A percentile compares a stretch with the other conserved stretches of the same genome.
Conservation (phyloP, 1,284 basidiomycete genomes). For the Abortiporus biennis region DNA sequence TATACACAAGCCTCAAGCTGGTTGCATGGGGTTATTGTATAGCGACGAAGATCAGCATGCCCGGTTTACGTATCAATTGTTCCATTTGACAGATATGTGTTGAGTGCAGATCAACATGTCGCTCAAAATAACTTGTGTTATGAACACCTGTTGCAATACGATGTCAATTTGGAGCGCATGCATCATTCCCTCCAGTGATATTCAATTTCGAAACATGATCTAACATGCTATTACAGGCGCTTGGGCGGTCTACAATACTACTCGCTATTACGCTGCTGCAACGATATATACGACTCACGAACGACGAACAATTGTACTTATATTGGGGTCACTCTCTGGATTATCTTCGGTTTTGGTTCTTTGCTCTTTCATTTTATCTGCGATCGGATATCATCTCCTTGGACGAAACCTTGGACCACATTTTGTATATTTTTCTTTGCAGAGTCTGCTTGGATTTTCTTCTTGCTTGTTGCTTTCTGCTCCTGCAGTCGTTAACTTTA, state of each 20-base stretch:
- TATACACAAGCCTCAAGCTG: too few relatives aligned
- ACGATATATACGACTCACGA: conserved; percentile 28
- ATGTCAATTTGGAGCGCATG: too few relatives aligned
- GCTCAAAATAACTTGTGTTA: too few relatives aligned
- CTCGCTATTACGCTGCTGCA: conserved; percentile 59
- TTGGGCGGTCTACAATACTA: conserved; percentile 55
- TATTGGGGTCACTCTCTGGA: conserved; percentile 54
- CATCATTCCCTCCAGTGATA: conserved; percentile 1
- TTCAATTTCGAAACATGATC: conserved; percentile 1
- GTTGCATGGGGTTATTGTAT: too few relatives aligned
- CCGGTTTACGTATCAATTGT: too few relatives aligned
- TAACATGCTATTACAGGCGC: conserved; percentile 27
- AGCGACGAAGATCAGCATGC: too few relatives aligned
- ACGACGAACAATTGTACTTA: conserved; percentile 39
- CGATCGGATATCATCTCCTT: conserved; percentile 34
- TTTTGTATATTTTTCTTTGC: conserved; percentile 18
- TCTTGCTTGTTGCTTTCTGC: conserved; percentile 43
- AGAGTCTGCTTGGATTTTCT: conserved; percentile 31
- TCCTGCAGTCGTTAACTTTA: conserved; percentile 48
- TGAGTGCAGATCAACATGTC: too few relatives aligned
- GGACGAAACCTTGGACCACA: conserved; percentile 19
- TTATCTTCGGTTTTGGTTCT: conserved; percentile 51
- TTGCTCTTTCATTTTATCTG: conserved; percentile 33
- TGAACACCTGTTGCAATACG: too few relatives aligned
- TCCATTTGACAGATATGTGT: too few relatives aligned